Evolutionary conservation across 2,329 filamentous ascomycete species (phyloP), one percentile per base, ranked within the genome.

Genomic region (Botrytis hyacinthi): DNA sequence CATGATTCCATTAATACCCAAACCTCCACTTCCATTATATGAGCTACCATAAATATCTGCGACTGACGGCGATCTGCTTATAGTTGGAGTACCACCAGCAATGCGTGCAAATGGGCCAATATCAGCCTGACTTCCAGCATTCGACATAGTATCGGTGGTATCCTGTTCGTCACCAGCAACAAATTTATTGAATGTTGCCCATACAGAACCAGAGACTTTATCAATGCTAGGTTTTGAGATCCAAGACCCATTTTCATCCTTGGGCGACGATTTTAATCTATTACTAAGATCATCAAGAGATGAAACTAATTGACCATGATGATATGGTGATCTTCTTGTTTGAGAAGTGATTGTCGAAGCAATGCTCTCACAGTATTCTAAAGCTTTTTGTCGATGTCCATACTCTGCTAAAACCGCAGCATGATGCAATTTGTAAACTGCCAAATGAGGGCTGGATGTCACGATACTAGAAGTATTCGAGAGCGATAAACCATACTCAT

Each of bases 141-240:
- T 85, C 20, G 88, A 85, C 14, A 85, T 88, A 71, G 87, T 87
- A 0, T 88, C 89, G 16, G 86, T 86, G 48, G 86, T 86, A 70
- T 94, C 92, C 70, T 89, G 89, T 72, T 98, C 95, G 74, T 98
- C 95, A 22, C 96, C 97, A 70, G 93, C 91, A 75, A 99, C 94
- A 80, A 99, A 99, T 79, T 94, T 98, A 83, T 95, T 98, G 83
- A 99, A 98, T 74, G 92, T 94, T 76, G 91, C 94, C 88, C 94
- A 95, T 81, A 98, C 90, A 48, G 92, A 94, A 75, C 92, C 94
- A 3, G 95, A 96, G 0, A 98, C 94, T 83, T 97, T 97, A 82
- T 97, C 95, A 88, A 98, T 97, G 82, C 90, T 98, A 10, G 95
- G 94, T 82, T 96, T 97, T 1, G 94, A 92, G 70, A 99, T 96